Evolutionary conservation across 805 yeast species (phyloP).

Genomic region (Saturnispora ahearnii): DNA sequence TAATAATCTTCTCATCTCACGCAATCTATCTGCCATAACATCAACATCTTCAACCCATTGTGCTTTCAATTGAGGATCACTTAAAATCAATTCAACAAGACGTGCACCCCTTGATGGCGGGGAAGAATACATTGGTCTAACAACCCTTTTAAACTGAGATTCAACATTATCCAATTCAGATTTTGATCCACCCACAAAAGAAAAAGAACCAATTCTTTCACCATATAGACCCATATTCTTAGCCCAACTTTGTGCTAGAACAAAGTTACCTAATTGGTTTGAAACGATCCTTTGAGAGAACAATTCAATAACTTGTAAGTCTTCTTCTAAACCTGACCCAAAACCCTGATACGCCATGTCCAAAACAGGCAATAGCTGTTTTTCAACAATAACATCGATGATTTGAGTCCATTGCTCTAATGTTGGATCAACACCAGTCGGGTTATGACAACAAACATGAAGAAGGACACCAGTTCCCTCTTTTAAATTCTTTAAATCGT

Average conservation of each 20-base stretch:
- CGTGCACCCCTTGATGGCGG: constrained; percentile 95
- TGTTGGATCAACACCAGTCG: constrained; percentile 91
- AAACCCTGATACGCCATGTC: constrained; percentile 97
- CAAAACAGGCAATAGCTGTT: constrained; percentile 66
- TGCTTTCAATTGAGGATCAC: constrained; percentile 44
- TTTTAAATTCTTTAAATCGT: constrained; percentile 46
- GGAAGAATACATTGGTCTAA: constrained; percentile 82
- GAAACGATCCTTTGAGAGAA: constrained; percentile 34
- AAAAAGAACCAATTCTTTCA: constrained; percentile 84
- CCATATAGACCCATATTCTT: constrained; percentile 94
- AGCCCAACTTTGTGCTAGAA: constrained; percentile 85
- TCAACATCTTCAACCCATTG: constrained; percentile 81
- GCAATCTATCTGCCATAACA: constrained; percentile 71
- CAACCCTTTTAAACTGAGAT: constrained; percentile 69
- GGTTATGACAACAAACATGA: constrained; percentile 96
- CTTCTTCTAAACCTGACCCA: constrained; percentile 76
- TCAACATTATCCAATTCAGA: constrained; percentile 40
- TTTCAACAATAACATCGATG: constrained; percentile 48
- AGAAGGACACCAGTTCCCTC: constrained; percentile 60
- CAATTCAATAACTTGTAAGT: constrained; percentile 43
- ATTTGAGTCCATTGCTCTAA: constrained; percentile 73
- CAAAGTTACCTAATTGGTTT: constrained; percentile 41
- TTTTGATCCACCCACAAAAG: constrained; percentile 48
- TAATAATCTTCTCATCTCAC: constrained; percentile 57
- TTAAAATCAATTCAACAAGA: constrained; percentile 70